Evolutionary conservation across 352 stramenopile species (phyloP), one percentile per base, ranked within the genome.

Genomic region (Pythium guiyangense): DNA sequence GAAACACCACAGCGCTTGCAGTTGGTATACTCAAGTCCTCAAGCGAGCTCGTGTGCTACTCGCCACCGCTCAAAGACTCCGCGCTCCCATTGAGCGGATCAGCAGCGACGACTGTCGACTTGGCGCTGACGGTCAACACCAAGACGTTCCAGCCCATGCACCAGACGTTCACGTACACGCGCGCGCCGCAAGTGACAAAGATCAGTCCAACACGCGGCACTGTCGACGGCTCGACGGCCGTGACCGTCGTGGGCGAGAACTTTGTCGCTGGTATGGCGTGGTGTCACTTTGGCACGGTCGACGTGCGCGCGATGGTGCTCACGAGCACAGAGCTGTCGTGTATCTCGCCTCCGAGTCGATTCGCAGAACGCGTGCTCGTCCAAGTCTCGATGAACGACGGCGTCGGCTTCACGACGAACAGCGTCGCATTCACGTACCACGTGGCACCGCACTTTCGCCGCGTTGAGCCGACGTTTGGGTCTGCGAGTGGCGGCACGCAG

Each of bases 301-400:
- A 72, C 45, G 75, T 79, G 1, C 61, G 70, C 25, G 81, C 71
- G 12, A 62, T 70, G 6, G 70, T 81, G 2, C n/a, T 69, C 1
- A 85, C 78, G 3, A 22, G 60, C 15, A 66, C 51, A 0, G 65
- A 77, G 37, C 12, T 90, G 17, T n/a, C 59, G 4, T 92, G 79
- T 43, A 51, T 76, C 8, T 34, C 81, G 25, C 81, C 81, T 10
- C 14, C 34, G 2, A 77, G 63, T 52, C 27, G 39, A 1, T 73
- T 57, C 46, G 68, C 72, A 9, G 69, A 83, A 49, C 46, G 37
- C 20, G 67, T 86, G 1, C 3, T 40, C 4, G 57, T 97, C 5
- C 76, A 89, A 37, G 63, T 97, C 18, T 96, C 77, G 1, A 69
- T 93, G 20, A 97, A 98, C 60, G 69, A 89, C 55, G 90, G 89